Evolutionary conservation across 2,329 filamentous ascomycete genomes (phyloP).

Genomic region (Pseudogymnoascus pannorum): DNA sequence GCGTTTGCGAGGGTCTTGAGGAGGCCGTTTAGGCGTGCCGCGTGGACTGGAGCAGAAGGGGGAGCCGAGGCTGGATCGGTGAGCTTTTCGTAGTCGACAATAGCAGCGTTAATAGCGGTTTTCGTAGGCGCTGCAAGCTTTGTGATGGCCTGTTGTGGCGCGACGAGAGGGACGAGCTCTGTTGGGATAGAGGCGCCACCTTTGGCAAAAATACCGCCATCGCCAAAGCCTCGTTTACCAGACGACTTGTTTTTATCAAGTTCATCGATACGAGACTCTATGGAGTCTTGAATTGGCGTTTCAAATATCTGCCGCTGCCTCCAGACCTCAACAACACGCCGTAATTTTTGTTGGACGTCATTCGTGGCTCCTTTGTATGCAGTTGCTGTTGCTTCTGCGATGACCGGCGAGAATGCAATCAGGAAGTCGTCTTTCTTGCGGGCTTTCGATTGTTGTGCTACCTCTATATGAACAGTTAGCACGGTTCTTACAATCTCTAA

Average conservation of each 20-base stretch:
- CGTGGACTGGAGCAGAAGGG: slow-evolving; percentile 82
- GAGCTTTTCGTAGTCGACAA: slow-evolving; percentile 77
- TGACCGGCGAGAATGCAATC: slow-evolving; percentile 80
- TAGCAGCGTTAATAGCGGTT: slow-evolving; percentile 61
- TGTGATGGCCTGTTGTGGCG: slow-evolving; percentile 63
- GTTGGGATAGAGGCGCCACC: slow-evolving; percentile 54
- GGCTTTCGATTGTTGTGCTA: slow-evolving; percentile 91
- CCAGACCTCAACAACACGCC: slow-evolving; percentile 92
- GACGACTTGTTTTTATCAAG: slow-evolving; percentile 53
- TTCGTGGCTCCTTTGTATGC: slow-evolving; percentile 84
- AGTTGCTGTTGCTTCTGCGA: slow-evolving; percentile 81
- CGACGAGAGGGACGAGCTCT: slow-evolving; percentile 70
- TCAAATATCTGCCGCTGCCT: slow-evolving; percentile 81
- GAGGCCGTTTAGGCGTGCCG: slow-evolving; percentile 81
- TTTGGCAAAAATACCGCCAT: slow-evolving; percentile 64
- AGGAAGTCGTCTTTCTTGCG: slow-evolving; percentile 90
- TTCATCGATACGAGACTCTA: slow-evolving; percentile 71
- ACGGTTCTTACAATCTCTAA: neutral
- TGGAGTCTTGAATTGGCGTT: slow-evolving; percentile 64
- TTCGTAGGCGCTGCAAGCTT: slow-evolving; percentile 66
- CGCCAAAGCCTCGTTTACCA: slow-evolving; percentile 45
- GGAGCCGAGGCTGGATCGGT: slow-evolving; percentile 60
- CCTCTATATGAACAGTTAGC: slow-evolving; percentile 52
- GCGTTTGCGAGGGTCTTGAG: slow-evolving; percentile 82
- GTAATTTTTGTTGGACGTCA: slow-evolving; percentile 81